Evolutionary conservation across 2,329 filamentous ascomycete species (phyloP).

Genomic region (Talaromyces sp.): DNA sequence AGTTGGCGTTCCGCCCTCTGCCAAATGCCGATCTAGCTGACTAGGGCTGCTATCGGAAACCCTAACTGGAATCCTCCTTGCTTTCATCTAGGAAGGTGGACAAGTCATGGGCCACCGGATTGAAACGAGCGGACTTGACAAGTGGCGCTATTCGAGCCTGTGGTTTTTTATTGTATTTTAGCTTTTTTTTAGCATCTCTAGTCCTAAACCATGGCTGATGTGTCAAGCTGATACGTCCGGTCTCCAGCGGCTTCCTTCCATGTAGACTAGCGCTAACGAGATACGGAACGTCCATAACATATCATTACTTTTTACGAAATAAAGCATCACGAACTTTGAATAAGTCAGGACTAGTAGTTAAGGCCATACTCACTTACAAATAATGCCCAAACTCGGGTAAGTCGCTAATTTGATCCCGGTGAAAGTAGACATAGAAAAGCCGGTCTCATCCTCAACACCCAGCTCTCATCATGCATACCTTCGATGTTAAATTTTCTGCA

Average conservation of each 20-base stretch:
- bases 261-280: background rate
- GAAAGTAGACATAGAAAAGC: background rate
- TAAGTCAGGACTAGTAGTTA: background rate
- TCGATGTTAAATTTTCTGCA: background rate
- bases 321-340: background rate
- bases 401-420: background rate
- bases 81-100: background rate
- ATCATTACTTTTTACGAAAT: background rate
- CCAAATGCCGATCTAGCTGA: background rate
- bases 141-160: background rate
- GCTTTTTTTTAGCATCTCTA: background rate
- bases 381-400: background rate
- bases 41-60: background rate
- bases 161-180: background rate
- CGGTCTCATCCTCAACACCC: background rate
- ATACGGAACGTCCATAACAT: background rate
- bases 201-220: background rate
- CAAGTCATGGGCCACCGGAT: background rate
- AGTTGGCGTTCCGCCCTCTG: background rate
- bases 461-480: background rate
- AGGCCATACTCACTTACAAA: background rate
- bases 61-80: background rate
- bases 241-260: background rate
- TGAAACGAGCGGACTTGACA: background rate
- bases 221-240: background rate